These are phyloP conservation scores for Aspergillus transmontanensis DNA, from an alignment of 2,329 filamentous ascomycete species.

Conservation along the genomic window DNA sequence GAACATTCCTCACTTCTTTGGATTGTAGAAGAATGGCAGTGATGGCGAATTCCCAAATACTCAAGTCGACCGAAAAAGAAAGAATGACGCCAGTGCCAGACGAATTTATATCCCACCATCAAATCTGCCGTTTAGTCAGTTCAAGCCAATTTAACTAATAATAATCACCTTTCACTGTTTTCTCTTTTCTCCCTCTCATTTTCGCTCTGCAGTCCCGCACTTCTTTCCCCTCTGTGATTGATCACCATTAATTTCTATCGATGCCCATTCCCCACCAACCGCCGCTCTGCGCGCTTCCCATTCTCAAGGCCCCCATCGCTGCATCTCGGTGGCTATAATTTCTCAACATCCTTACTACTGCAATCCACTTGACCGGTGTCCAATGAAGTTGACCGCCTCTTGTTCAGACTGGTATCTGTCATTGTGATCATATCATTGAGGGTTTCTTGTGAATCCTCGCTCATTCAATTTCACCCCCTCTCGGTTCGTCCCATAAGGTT, in stretches of 20 bases:
- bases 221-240: not conserved
- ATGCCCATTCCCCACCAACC: not conserved
- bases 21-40: not conserved
- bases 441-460: not conserved
- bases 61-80: not conserved
- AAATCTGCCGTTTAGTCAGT: not conserved
- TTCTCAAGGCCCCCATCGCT: not conserved
- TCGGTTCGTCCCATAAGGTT: conserved; percentile 15
- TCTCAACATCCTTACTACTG: conserved; percentile 4
- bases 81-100: not conserved
- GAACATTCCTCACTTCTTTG: not conserved
- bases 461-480: not conserved
- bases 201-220: not conserved
- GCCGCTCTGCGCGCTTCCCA: not conserved
- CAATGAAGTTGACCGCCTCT: conserved; percentile 18
- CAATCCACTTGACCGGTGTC: conserved; percentile 16
- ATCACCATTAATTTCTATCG: not conserved
- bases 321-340: not conserved
- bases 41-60: not conserved
- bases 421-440: not conserved
- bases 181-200: not conserved
- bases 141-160: not conserved
- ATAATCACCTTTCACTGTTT: not conserved
- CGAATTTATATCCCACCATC: not conserved
- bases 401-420: conserved; percentile 1